Conservation (phyloP, 2,329 filamentous ascomycete species). For the Pseudogymnoascus sp. region DNA sequence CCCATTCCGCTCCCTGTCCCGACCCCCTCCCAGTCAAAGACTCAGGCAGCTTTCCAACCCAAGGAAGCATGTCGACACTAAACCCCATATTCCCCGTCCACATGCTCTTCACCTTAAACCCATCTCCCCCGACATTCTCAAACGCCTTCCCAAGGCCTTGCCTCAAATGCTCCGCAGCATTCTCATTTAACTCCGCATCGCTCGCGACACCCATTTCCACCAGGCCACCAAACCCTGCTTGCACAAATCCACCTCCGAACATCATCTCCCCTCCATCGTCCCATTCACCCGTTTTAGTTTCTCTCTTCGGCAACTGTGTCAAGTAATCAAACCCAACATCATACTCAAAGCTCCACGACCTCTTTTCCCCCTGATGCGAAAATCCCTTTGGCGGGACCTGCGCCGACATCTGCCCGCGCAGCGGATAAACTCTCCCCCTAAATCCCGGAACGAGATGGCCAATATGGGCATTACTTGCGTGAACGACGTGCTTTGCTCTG, state of each 20-base stretch:
- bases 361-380: conserved; percentile 30
- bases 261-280: conserved; percentile 41
- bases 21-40: conserved; percentile 24
- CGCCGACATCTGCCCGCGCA: conserved; percentile 45
- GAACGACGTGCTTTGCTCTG: conserved; percentile 44
- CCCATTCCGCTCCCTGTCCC: conserved; percentile 36
- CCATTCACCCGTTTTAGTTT: neutral
- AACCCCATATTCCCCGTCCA: conserved; percentile 47
- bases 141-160: conserved; percentile 40
- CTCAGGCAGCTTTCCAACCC: conserved; percentile 41
- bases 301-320: conserved; percentile 40
- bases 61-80: conserved; percentile 43
- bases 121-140: conserved; percentile 20
- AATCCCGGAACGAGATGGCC: conserved; percentile 46
- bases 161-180: conserved; percentile 34
- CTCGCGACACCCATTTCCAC: conserved; percentile 42
- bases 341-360: conserved; percentile 54
- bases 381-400: conserved; percentile 37
- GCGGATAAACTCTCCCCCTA: conserved; percentile 38
- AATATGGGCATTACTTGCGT: conserved; percentile 52
- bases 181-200: conserved; percentile 37
- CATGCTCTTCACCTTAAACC: conserved; percentile 29
- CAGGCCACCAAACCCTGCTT: conserved; percentile 36
- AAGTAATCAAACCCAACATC: conserved; percentile 60
- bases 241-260: conserved; percentile 47